Evolutionary conservation across 2,329 filamentous ascomycete genomes (phyloP).

Genomic region (Gaeumannomyces sp.): DNA sequence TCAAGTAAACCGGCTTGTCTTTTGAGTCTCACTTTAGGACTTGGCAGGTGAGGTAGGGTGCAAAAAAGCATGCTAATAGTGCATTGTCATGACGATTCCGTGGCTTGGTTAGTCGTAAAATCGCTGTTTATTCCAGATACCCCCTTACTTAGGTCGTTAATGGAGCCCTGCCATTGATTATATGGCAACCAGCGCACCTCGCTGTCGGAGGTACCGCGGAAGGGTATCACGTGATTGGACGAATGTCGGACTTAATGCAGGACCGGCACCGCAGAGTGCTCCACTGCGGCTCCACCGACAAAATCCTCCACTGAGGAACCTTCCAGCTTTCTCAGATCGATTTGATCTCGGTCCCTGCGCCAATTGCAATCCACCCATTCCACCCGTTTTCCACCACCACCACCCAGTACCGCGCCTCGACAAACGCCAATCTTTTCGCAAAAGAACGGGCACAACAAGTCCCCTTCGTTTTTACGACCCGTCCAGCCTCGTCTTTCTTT

Average conservation of each 20-base stretch:
- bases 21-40: background rate
- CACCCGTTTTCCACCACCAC: background rate
- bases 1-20: background rate
- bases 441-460: background rate
- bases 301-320: slow-evolving; percentile 7
- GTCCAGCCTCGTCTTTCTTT: background rate
- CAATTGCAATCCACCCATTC: background rate
- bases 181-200: too few species aligned
- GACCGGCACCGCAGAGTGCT: background rate
- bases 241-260: background rate
- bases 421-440: background rate
- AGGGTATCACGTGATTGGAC: background rate
- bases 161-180: background rate
- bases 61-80: background rate
- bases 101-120: background rate
- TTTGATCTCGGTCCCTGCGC: background rate
- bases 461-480: background rate
- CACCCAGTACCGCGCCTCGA: background rate
- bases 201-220: background rate
- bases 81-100: background rate
- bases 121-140: background rate
- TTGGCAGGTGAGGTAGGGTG: too few species aligned
- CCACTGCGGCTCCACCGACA: background rate
- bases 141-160: background rate
- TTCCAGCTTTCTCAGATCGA: slow-evolving; percentile 4